A percentile compares a stretch with the other conserved stretches of the same genome.
Conservation (phyloP, 2,329 filamentous ascomycete species). For the Fusarium tuaranense region DNA sequence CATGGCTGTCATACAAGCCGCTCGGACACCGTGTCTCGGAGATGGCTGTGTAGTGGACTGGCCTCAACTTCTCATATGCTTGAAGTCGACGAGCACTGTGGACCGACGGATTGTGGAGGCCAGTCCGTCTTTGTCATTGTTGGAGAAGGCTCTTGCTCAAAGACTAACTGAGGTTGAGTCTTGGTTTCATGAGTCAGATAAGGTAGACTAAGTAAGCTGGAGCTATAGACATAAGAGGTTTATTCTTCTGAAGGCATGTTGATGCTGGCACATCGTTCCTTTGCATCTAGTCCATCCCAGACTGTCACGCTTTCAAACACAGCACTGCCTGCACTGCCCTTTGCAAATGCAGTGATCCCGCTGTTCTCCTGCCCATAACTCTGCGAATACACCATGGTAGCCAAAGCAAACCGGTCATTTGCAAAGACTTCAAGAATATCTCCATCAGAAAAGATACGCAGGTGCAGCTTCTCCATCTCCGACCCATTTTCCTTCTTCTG, state of each 20-base stretch:
- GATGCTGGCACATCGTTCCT: neutral
- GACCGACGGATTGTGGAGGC: neutral
- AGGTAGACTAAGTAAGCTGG: neutral
- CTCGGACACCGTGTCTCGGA: neutral
- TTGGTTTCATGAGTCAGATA: neutral
- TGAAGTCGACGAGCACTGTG: neutral
- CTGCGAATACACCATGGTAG: slow-evolving; percentile 29
- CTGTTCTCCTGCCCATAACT: neutral
- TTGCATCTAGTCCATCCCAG: neutral
- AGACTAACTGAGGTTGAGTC: neutral
- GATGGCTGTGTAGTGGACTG: neutral
- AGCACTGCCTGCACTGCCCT: neutral
- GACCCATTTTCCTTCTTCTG: neutral
- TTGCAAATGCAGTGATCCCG: neutral
- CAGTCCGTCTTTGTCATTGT: neutral
- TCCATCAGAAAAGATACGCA: slow-evolving; percentile 28
- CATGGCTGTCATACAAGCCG: neutral
- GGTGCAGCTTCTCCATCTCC: slow-evolving; percentile 12
- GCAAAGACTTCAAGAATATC: slow-evolving; percentile 35
- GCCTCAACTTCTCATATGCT: neutral
- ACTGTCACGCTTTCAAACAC: neutral
- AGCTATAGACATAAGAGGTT: neutral
- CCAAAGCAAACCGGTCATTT: slow-evolving; percentile 34
- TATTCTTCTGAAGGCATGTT: neutral
- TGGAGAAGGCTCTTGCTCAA: neutral